Percentiles rank a stretch among this genome's conserved stretches.
Conservation (phyloP, 2,329 filamentous ascomycete species). For the Aspergillus sp. region DNA sequence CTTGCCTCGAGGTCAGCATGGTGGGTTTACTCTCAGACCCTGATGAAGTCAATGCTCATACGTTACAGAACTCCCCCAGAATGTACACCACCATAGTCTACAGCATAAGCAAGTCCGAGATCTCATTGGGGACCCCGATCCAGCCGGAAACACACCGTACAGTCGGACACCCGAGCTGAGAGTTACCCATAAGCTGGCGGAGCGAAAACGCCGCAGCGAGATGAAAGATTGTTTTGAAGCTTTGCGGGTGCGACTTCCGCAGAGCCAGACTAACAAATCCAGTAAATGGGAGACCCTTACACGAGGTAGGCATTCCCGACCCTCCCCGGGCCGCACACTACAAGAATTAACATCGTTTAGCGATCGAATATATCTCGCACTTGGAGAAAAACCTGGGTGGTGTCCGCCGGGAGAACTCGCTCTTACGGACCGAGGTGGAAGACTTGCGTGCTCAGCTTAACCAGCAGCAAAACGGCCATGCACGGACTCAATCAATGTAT, state of each 20-base stretch:
- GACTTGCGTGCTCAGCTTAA: slow-evolving; percentile 35
- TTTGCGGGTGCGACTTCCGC: slow-evolving; percentile 38
- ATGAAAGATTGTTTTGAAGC: slow-evolving; percentile 48
- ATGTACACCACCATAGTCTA: slow-evolving; percentile 42
- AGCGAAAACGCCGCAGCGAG: slow-evolving; percentile 46
- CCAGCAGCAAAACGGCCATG: slow-evolving; percentile 29
- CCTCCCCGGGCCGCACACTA: neutral
- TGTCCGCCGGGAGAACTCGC: slow-evolving; percentile 32
- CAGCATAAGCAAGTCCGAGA: slow-evolving; percentile 44
- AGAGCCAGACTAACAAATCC: slow-evolving; percentile 44
- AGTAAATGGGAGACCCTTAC: slow-evolving; percentile 49
- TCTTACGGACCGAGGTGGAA: slow-evolving; percentile 30
- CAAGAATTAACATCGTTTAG: slow-evolving; percentile 19
- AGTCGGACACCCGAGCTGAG: slow-evolving; percentile 45
- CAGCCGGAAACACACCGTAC: slow-evolving; percentile 39
- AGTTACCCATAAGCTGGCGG: slow-evolving; percentile 45
- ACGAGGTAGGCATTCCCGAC: slow-evolving; percentile 28
- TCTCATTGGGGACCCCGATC: slow-evolving; percentile 41
- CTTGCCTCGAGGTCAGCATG: slow-evolving; percentile 42
- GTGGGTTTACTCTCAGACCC: slow-evolving; percentile 23
- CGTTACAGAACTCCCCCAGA: slow-evolving; percentile 39
- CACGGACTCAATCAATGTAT: slow-evolving; percentile 26
- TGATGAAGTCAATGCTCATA: slow-evolving; percentile 1
- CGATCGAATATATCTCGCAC: slow-evolving; percentile 43
- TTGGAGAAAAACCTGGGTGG: slow-evolving; percentile 37